Conservation (phyloP, 352 stramenopile species). For the Phytophthora quininea region DNA sequence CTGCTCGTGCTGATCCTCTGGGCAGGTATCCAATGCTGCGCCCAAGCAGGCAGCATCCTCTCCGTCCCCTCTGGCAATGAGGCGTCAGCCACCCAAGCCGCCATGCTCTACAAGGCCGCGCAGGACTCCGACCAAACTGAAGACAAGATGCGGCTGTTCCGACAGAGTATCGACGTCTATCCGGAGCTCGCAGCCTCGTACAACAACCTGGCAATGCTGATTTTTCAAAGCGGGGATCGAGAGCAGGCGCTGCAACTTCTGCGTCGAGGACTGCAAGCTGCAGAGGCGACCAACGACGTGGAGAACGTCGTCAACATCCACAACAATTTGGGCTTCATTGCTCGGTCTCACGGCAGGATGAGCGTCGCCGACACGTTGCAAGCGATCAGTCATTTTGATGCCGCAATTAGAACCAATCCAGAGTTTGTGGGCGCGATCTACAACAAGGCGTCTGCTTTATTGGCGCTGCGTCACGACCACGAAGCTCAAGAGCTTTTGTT, state of each 20-base stretch:
- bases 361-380: conserved; percentile 48
- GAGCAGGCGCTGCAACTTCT: conserved; percentile 48
- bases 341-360: conserved; percentile 32
- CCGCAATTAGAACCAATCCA: conserved; percentile 41
- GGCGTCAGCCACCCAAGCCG: conserved; percentile 24
- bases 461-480: conserved; percentile 37
- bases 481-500: conserved; percentile 46
- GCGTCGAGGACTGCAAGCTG: conserved; percentile 42
- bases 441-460: conserved; percentile 76
- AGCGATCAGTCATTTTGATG: conserved; percentile 69
- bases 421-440: conserved; percentile 57
- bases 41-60: conserved; percentile 8
- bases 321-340: conserved; percentile 79
- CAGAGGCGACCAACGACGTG: conserved; percentile 38
- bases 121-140: conserved; percentile 9
- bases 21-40: conserved; percentile 6
- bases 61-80: conserved; percentile 35
- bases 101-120: conserved; percentile 35
- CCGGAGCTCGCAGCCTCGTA: conserved; percentile 58
- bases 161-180: conserved; percentile 54
- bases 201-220: conserved; percentile 82
- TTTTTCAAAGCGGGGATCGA: conserved; percentile 29
- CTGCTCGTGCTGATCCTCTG: conserved; percentile 18
- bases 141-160: conserved; percentile 44
- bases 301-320: conserved; percentile 53